These are phyloP conservation scores for Fusarium pseudocircinatum DNA, from an alignment of 2,329 filamentous ascomycete genomes.

Conservation along the genomic window DNA sequence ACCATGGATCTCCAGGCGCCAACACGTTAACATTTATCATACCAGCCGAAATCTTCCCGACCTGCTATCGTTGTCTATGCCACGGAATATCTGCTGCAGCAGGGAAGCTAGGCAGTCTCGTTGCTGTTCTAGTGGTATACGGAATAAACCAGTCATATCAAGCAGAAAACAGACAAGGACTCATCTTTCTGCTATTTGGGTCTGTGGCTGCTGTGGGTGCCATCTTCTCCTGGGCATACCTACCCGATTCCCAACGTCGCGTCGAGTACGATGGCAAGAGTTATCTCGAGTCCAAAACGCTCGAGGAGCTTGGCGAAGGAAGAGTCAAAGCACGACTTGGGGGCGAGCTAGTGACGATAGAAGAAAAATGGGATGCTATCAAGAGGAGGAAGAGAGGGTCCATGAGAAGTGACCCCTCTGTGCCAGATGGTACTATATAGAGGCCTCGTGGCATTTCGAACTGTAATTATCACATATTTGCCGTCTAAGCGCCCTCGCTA, in stretches of 20 bases:
- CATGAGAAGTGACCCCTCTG: slow-evolving; percentile 35
- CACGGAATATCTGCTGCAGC: slow-evolving; percentile 70
- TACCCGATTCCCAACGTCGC: slow-evolving; percentile 59
- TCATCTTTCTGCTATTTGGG: slow-evolving; percentile 62
- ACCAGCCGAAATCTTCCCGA: slow-evolving; percentile 72
- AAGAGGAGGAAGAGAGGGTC: slow-evolving; percentile 46
- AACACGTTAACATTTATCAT: slow-evolving; percentile 72
- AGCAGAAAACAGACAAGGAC: slow-evolving; percentile 55
- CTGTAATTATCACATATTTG: neutral
- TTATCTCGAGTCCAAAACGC: slow-evolving; percentile 56
- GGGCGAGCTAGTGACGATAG: slow-evolving; percentile 56
- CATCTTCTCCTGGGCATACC: slow-evolving; percentile 61
- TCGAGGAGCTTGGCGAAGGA: slow-evolving; percentile 63
- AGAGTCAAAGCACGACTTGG: slow-evolving; percentile 55
- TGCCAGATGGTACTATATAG: slow-evolving; percentile 37
- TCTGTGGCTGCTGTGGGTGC: slow-evolving; percentile 60
- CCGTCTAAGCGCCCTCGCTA: neutral
- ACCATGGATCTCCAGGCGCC: slow-evolving; percentile 53
- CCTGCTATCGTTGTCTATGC: slow-evolving; percentile 69
- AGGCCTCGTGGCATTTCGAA: neutral
- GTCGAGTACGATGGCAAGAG: slow-evolving; percentile 49
- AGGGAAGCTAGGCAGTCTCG: slow-evolving; percentile 67
- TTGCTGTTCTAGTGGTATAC: slow-evolving; percentile 61
- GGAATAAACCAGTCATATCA: slow-evolving; percentile 59
- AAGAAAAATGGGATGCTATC: slow-evolving; percentile 55